Percentiles rank a stretch among this genome's conserved stretches.
Evolutionary conservation across 2,329 filamentous ascomycete genomes (phyloP).

Genomic region (Sphaerulina vaccinii): DNA sequence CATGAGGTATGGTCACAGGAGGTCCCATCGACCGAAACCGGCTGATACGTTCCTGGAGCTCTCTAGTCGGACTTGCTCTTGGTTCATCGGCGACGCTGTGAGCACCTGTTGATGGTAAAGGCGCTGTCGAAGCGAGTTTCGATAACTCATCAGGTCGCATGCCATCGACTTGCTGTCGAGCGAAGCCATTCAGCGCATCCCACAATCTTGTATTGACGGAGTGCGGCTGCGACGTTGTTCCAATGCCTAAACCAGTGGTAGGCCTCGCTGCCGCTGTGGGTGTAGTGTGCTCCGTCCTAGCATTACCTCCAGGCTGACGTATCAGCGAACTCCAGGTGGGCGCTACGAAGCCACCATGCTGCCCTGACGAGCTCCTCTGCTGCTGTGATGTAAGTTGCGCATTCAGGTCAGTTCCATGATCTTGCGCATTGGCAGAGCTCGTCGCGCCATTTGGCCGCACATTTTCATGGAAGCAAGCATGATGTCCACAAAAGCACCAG

Average conservation of each 20-base stretch:
- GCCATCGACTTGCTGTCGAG: constrained; percentile 34
- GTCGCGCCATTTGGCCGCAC: not conserved
- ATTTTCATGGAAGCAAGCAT: constrained; percentile 55
- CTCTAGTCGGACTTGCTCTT: constrained; percentile 19
- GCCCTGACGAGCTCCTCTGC: constrained; percentile 4
- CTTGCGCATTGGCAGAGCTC: not conserved
- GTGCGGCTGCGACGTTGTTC: constrained; percentile 22
- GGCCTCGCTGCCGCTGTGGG: not conserved
- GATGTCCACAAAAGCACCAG: constrained; percentile 56
- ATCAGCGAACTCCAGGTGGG: constrained; percentile 28
- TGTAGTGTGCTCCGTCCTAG: constrained; percentile 3
- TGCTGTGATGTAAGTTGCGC: constrained; percentile 11
- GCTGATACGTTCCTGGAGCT: constrained; percentile 7
- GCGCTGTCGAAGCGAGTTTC: constrained; percentile 25
- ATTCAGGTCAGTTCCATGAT: not conserved
- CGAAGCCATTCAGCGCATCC: constrained; percentile 39
- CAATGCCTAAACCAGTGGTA: constrained; percentile 32
- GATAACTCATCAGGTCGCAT: constrained; percentile 25
- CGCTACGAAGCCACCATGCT: constrained; percentile 17
- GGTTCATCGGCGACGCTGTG: constrained; percentile 34
- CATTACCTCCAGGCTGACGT: constrained; percentile 16
- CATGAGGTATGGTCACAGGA: constrained; percentile 31
- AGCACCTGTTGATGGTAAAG: constrained; percentile 31
- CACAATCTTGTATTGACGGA: constrained; percentile 37
- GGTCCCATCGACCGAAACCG: constrained; percentile 29